Percentiles rank a stretch among this genome's conserved stretches.
Conservation (phyloP, 2,329 filamentous ascomycete species). For the Anthostomella pinea region DNA sequence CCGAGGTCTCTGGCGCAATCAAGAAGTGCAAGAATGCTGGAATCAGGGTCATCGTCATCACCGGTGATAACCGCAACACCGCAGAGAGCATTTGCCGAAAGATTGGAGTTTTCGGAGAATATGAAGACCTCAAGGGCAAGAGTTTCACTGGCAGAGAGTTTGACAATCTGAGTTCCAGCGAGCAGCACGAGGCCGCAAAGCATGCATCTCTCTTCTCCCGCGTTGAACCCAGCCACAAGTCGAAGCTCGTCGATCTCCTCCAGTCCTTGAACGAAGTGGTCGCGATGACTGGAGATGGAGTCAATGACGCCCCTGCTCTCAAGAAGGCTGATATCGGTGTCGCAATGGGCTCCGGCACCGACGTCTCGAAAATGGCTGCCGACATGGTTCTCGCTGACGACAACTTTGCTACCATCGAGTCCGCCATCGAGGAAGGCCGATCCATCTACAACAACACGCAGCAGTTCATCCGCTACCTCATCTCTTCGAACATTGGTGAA, state of each 20-base stretch:
- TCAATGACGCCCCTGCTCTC: slow-evolving; percentile 94
- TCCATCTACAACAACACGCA: slow-evolving; percentile 99
- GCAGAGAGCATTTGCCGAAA: slow-evolving; percentile 97
- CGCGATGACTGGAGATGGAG: slow-evolving; percentile 98
- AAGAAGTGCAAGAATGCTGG: slow-evolving; percentile 87
- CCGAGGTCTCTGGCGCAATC: slow-evolving; percentile 85
- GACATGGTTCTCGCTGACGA: slow-evolving; percentile 99
- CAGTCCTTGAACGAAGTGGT: slow-evolving; percentile 93
- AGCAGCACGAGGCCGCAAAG: slow-evolving; percentile 82
- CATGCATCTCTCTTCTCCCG: slow-evolving; percentile 90
- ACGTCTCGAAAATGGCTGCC: slow-evolving; percentile 92
- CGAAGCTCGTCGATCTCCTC: slow-evolving; percentile 93
- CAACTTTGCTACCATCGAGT: slow-evolving; percentile 97
- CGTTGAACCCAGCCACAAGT: slow-evolving; percentile 94
- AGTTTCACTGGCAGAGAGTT: slow-evolving; percentile 96
- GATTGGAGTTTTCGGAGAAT: slow-evolving; percentile 84
- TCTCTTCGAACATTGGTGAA: slow-evolving; percentile 98
- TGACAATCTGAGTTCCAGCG: slow-evolving; percentile 72
- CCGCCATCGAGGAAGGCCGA: slow-evolving; percentile 93
- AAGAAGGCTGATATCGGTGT: slow-evolving; percentile 99
- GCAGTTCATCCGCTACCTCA: slow-evolving; percentile 98
- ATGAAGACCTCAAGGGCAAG: slow-evolving; percentile 84
- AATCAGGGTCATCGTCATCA: slow-evolving; percentile 96
- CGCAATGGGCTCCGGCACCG: slow-evolving; percentile 96
- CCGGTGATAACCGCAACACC: slow-evolving; percentile 95